These are phyloP conservation scores for Xylariomycetidae sp. DNA, from an alignment of 2,329 filamentous ascomycete species.

Conservation along the genomic window DNA sequence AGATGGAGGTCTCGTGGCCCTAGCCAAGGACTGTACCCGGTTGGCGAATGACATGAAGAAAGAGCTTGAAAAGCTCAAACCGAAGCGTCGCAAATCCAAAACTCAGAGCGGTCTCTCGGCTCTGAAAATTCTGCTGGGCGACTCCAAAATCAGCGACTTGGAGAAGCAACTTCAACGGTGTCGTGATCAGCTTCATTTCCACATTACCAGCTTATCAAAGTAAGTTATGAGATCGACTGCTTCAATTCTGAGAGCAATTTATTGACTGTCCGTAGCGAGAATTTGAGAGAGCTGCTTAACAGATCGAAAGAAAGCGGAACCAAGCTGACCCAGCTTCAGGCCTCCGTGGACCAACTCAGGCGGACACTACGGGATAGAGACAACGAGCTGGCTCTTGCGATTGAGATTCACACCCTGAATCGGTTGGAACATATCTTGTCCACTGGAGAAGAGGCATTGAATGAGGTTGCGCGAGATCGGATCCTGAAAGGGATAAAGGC, in stretches of 20 bases:
- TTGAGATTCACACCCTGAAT: not conserved
- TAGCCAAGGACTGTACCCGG: not conserved
- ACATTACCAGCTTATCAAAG: not conserved
- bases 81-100: not conserved
- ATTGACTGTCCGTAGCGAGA: no score
- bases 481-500: not conserved
- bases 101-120: not conserved
- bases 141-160: not conserved
- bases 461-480: not conserved
- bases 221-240: no score
- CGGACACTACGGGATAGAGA: not conserved
- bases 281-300: not conserved
- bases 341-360: not conserved
- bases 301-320: not conserved
- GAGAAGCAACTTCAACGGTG: not conserved
- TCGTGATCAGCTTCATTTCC: not conserved
- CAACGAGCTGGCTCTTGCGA: not conserved
- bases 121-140: not conserved
- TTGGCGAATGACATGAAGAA: not conserved
- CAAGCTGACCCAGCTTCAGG: not conserved
- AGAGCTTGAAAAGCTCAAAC: not conserved
- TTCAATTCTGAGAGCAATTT: no score
- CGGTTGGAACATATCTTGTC: not conserved
- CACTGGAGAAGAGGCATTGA: not conserved
- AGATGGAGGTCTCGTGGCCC: not conserved